These are phyloP conservation scores for Achaetomium macrosporum DNA, from an alignment of 2,329 filamentous ascomycete genomes.

Conservation along the genomic window DNA sequence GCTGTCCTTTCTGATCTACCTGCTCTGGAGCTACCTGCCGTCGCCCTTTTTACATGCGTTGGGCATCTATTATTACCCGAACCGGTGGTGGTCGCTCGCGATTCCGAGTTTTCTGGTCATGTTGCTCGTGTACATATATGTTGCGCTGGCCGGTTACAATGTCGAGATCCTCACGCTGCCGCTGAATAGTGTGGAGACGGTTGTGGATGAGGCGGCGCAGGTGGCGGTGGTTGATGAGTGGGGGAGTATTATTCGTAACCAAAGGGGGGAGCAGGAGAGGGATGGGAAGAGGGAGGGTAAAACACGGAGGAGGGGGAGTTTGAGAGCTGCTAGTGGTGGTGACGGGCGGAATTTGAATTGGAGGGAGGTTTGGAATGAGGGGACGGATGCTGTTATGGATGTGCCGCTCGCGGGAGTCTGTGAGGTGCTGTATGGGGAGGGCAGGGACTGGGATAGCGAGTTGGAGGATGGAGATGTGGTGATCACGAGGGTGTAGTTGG, in stretches of 20 bases:
- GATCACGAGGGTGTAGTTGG: slow-evolving; percentile 15
- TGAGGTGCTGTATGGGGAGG: slow-evolving; percentile 80
- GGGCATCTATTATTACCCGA: slow-evolving; percentile 94
- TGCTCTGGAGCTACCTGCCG: slow-evolving; percentile 84
- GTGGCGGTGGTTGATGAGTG: slow-evolving; percentile 74
- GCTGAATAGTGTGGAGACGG: slow-evolving; percentile 73
- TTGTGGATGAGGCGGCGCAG: slow-evolving; percentile 86
- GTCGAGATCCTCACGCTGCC: slow-evolving; percentile 80
- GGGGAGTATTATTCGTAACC: slow-evolving; percentile 43
- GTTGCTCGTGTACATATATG: slow-evolving; percentile 84
- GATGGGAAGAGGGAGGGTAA: slow-evolving; percentile 32
- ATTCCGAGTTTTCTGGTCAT: slow-evolving; percentile 88
- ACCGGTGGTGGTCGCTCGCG: slow-evolving; percentile 95
- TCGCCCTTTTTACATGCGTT: slow-evolving; percentile 87
- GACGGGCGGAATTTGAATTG: slow-evolving; percentile 50
- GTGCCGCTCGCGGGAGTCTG: slow-evolving; percentile 92
- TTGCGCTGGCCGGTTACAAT: slow-evolving; percentile 87
- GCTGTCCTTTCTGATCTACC: slow-evolving; percentile 67
- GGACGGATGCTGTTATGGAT: slow-evolving; percentile 96
- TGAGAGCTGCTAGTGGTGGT: neutral
- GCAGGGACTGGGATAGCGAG: slow-evolving; percentile 25
- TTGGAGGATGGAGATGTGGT: slow-evolving; percentile 16
- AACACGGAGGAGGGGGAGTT: neutral
- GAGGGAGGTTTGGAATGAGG: slow-evolving; percentile 79
- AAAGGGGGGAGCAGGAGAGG: slow-evolving; percentile 34